phyloP scores from a whole-genome alignment of 352 stramenopile species.

The Phytophthora nicotianae region DNA sequence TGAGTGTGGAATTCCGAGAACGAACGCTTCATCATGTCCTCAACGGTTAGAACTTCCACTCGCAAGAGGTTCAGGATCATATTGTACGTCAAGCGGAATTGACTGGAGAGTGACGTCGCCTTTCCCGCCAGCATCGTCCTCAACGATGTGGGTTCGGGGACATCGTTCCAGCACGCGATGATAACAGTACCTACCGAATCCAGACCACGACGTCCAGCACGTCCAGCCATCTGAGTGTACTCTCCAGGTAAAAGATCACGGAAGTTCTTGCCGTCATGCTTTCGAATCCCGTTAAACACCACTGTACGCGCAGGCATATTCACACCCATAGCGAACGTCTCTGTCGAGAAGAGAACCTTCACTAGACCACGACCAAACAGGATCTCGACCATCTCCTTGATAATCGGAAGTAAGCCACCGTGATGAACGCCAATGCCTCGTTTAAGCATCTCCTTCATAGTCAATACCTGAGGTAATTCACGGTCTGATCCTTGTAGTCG shows the following conservation, averaged over 20 bases:
- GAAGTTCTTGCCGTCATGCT: slow-evolving; percentile 96
- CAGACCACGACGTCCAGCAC: slow-evolving; percentile 96
- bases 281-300: slow-evolving; percentile 97
- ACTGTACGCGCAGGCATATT: slow-evolving; percentile 99
- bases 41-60: slow-evolving; percentile 87
- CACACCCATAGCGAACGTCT: slow-evolving; percentile 99
- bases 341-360: slow-evolving; percentile 98
- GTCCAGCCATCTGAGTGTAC: slow-evolving; percentile 97
- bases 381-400: slow-evolving; percentile 99
- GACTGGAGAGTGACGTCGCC: slow-evolving; percentile 94
- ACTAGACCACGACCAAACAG: slow-evolving; percentile 97
- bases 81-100: slow-evolving; percentile 99
- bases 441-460: slow-evolving; percentile 96
- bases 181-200: slow-evolving; percentile 98
- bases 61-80: slow-evolving; percentile 98
- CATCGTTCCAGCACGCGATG: slow-evolving; percentile 97
- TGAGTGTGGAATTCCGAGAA: slow-evolving; percentile 97
- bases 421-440: slow-evolving; percentile 97
- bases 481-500: slow-evolving; percentile 94
- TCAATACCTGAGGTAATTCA: slow-evolving; percentile 97
- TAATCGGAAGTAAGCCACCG: slow-evolving; percentile 96
- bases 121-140: slow-evolving; percentile 96
- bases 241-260: slow-evolving; percentile 89
- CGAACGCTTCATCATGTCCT: slow-evolving; percentile 98
- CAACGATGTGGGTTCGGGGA: slow-evolving; percentile 94